Percentiles rank a stretch among this genome's conserved stretches.
Evolutionary conservation across 208 protist species (phyloP).

Genomic region (Strigomonas oncopelti): DNA sequence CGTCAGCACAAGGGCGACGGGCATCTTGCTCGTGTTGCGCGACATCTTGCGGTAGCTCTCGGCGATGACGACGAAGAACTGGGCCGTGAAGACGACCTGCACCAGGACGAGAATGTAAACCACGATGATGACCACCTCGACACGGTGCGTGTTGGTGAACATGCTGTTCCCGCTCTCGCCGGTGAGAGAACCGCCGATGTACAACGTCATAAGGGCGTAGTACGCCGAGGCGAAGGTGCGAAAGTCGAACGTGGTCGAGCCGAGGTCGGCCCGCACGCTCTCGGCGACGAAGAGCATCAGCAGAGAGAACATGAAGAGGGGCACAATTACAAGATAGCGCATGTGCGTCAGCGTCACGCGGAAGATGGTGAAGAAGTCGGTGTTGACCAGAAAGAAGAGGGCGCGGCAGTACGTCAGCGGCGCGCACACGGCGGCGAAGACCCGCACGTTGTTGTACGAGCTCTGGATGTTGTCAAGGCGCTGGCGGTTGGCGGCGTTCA

Average conservation of each 20-base stretch:
- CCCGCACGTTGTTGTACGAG: neutral
- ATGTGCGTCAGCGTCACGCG: neutral
- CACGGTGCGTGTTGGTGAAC: neutral
- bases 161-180: neutral
- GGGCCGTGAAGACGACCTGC: neutral
- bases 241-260: conserved; percentile 7
- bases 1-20: conserved; percentile 7
- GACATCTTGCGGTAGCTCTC: conserved; percentile 14
- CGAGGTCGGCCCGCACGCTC: conserved; percentile 2
- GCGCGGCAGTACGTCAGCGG: conserved; percentile 17
- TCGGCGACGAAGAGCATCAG: conserved; percentile 9
- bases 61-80: conserved; percentile 10
- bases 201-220: neutral
- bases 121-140: neutral
- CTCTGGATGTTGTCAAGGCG: neutral
- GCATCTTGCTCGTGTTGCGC: conserved; percentile 1
- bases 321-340: conserved; percentile 5
- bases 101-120: neutral
- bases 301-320: conserved; percentile 9
- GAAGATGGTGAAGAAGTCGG: conserved; percentile 6
- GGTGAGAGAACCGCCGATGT: conserved; percentile 2
- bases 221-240: conserved; percentile 1
- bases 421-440: neutral
- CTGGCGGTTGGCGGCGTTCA: neutral
- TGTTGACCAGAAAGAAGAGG: conserved; percentile 7